Percentiles rank a stretch among this genome's conserved stretches.
phyloP scores from a whole-genome alignment of 495 filamentous ascomycete species.

The Evansstolkia leycettana region DNA sequence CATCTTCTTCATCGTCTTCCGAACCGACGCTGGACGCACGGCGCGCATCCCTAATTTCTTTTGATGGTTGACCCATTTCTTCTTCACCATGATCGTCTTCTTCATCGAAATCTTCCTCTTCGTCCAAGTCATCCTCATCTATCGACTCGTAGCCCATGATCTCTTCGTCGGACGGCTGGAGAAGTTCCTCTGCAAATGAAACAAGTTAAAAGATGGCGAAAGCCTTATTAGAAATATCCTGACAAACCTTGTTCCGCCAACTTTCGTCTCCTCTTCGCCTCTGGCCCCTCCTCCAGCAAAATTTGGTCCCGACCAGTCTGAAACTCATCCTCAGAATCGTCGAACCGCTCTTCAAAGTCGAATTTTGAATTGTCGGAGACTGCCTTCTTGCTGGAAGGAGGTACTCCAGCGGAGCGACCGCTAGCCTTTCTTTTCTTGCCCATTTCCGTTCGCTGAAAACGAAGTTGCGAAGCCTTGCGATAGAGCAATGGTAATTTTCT shows the following conservation, averaged over 20 bases:
- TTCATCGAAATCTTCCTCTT: conserved; percentile 32
- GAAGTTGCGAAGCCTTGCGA: conserved; percentile 16
- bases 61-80: conserved; percentile 13
- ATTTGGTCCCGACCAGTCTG: conserved; percentile 73
- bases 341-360: conserved; percentile 67
- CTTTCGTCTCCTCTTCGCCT: conserved; percentile 61
- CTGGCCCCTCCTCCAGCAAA: conserved; percentile 66
- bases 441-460: conserved; percentile 42
- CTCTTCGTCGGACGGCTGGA: conserved; percentile 81
- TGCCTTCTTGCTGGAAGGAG: conserved; percentile 35
- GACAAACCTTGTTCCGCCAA: conserved; percentile 47
- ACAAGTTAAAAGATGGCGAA: conserved; percentile 2
- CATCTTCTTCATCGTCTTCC: conserved; percentile 54
- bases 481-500: neutral
- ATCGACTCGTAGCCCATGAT: conserved; percentile 52
- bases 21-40: conserved; percentile 15
- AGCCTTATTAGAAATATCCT: neutral
- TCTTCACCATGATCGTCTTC: conserved; percentile 30
- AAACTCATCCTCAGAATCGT: conserved; percentile 89
- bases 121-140: conserved; percentile 38
- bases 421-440: conserved; percentile 71
- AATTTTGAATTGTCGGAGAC: conserved; percentile 25
- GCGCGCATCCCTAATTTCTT: conserved; percentile 12
- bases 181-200: conserved; percentile 35
- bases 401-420: conserved; percentile 18